Percentiles rank a stretch among this genome's conserved stretches.
Evolutionary conservation across 148 eudicot species (phyloP).

Genomic region (Chenopodium album): DNA sequence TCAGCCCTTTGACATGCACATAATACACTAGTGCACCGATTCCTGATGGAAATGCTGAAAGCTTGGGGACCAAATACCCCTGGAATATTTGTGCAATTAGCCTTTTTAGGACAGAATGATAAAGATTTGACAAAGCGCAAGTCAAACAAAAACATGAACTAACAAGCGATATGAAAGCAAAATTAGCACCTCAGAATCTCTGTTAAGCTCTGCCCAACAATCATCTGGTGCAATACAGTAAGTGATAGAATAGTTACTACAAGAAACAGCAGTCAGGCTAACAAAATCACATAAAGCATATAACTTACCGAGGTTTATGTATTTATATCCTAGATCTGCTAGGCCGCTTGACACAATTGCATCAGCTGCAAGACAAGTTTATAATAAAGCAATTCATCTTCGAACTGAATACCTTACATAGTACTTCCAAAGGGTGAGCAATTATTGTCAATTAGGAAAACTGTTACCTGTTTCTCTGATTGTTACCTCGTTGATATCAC

Average conservation of each 20-base stretch:
- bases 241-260: not conserved
- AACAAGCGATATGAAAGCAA: too few relatives aligned
- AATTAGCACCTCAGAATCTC: constrained; percentile 28
- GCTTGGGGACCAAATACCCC: constrained; percentile 37
- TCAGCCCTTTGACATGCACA: constrained; percentile 42
- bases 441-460: too few relatives aligned
- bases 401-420: too few relatives aligned
- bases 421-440: too few relatives aligned
- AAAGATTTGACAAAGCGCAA: too few relatives aligned
- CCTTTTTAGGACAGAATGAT: too few relatives aligned
- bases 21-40: constrained; percentile 40
- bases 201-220: constrained; percentile 80
- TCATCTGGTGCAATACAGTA: constrained; percentile 54
- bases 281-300: not conserved
- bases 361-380: constrained; percentile 49
- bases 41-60: constrained; percentile 42
- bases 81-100: not conserved
- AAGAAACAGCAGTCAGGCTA: too few relatives aligned
- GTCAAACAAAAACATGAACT: too few relatives aligned
- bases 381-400: too few relatives aligned
- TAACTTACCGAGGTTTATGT: constrained; percentile 71
- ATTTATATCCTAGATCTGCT: constrained; percentile 60
- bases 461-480: too few relatives aligned
- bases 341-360: constrained; percentile 72
- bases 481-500: constrained; percentile 15